Percentiles rank a stretch among this genome's conserved stretches.
These are phyloP conservation scores for Adiantum capillusveneris DNA, from an alignment of 75 land plant species.

Conservation along the genomic window DNA sequence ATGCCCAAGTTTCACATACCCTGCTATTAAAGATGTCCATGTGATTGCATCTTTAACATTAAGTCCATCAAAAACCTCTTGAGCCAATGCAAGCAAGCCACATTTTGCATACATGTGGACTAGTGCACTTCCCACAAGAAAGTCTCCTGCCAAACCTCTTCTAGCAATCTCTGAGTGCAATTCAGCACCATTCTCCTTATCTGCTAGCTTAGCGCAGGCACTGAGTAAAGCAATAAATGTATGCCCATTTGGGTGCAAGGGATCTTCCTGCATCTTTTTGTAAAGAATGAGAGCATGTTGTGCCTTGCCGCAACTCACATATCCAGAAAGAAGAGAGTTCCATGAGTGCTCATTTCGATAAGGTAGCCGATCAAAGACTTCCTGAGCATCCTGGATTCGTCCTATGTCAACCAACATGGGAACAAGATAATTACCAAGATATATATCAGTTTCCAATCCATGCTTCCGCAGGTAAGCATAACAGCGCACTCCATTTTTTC, in stretches of 20 bases:
- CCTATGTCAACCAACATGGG: neutral
- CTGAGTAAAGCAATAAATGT: neutral
- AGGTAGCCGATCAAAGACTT: conserved; percentile 19
- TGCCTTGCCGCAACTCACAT: conserved; percentile 3
- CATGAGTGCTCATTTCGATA: conserved; percentile 13
- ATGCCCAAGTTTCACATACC: conserved; percentile 9
- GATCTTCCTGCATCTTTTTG: neutral
- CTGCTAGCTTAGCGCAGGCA: neutral
- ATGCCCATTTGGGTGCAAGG: neutral
- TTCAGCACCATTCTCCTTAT: neutral
- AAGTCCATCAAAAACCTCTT: conserved; percentile 37
- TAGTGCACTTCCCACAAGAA: conserved; percentile 28
- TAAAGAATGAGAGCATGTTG: conserved; percentile 16
- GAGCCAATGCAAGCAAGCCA: conserved; percentile 5
- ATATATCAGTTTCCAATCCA: neutral
- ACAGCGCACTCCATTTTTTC: neutral
- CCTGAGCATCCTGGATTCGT: conserved; percentile 2
- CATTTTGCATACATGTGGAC: conserved; percentile 36
- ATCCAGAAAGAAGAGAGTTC: conserved; percentile 31
- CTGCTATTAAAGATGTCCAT: conserved; percentile 36
- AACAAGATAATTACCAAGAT: neutral
- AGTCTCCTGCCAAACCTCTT: neutral
- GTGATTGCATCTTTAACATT: conserved; percentile 20
- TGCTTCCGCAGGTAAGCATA: neutral
- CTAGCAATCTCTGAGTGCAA: neutral